Evolutionary conservation across 2,329 filamentous ascomycete species (phyloP).

Genomic region (Tolypocladium inflatum): DNA sequence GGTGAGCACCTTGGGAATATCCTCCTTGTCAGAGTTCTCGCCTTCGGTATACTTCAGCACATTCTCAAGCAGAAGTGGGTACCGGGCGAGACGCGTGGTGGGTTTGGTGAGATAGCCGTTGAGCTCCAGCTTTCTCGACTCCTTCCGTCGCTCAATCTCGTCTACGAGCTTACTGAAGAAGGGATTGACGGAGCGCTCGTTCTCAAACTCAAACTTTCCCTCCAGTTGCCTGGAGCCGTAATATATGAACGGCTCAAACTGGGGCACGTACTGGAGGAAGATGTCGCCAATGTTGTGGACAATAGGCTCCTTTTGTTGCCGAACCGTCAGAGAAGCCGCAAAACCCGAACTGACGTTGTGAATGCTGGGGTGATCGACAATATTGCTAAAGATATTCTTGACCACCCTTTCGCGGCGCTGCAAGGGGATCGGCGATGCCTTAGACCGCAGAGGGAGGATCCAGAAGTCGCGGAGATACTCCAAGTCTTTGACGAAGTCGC

Average conservation of each 20-base stretch:
- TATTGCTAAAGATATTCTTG: conserved; percentile 90
- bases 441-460: conserved; percentile 83
- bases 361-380: conserved; percentile 72
- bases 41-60: conserved; percentile 87
- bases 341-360: conserved; percentile 85
- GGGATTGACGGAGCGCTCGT: conserved; percentile 79
- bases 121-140: conserved; percentile 90
- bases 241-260: conserved; percentile 91
- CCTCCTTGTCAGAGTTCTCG: conserved; percentile 79
- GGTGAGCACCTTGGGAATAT: conserved; percentile 81
- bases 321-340: conserved; percentile 75
- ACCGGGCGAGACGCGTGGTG: conserved; percentile 87
- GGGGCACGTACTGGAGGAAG: conserved; percentile 83
- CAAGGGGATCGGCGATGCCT: conserved; percentile 79
- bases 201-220: conserved; percentile 96
- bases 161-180: conserved; percentile 88
- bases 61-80: conserved; percentile 84
- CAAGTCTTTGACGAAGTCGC: conserved; percentile 97
- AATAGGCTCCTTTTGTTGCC: conserved; percentile 84
- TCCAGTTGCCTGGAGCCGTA: conserved; percentile 95
- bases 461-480: conserved; percentile 98
- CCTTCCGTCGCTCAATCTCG: conserved; percentile 89
- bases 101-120: conserved; percentile 98
- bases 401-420: conserved; percentile 84
- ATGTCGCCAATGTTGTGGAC: conserved; percentile 89